Percentiles rank a stretch among this genome's conserved stretches.
Conservation (phyloP, 129 eudicot species). For the Daucus carota region DNA sequence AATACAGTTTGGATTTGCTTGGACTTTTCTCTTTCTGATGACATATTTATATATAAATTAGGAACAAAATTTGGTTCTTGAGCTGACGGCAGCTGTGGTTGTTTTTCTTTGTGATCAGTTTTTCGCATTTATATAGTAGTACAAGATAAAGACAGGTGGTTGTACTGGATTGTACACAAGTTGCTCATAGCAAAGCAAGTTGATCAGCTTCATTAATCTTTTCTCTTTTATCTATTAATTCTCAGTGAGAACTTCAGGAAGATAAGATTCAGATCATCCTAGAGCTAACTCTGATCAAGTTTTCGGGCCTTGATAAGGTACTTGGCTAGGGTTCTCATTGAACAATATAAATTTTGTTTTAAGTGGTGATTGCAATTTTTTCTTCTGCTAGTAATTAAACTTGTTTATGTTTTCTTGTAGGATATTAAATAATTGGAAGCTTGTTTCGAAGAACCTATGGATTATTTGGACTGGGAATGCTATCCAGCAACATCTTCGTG, state of each 20-base stretch:
- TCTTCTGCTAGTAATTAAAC: background rate
- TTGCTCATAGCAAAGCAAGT: background rate
- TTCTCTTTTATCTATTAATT: too few species aligned
- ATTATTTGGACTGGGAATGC: conserved; percentile 38
- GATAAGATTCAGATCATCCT: background rate
- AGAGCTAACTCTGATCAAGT: background rate
- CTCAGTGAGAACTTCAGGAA: too few species aligned
- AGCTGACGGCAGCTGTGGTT: conserved; percentile 32
- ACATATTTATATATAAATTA: background rate
- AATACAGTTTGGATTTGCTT: background rate
- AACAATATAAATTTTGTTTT: too few species aligned
- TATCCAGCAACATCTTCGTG: conserved; percentile 25
- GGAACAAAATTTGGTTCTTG: conserved; percentile 18
- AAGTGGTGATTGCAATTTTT: background rate
- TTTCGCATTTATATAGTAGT: conserved; percentile 1
- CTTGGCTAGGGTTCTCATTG: background rate
- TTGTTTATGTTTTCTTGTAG: background rate
- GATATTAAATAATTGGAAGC: background rate
- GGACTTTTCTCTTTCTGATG: background rate
- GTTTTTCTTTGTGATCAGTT: conserved; percentile 19
- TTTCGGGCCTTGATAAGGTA: background rate
- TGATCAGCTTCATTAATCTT: too few species aligned
- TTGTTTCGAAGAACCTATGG: conserved; percentile 29
- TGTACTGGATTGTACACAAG: conserved; percentile 8
- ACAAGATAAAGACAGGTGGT: conserved; percentile 10